Evolutionary conservation across 768 basidiomycete species (phyloP), one percentile per base, ranked within the genome.

Genomic region (Serendipita sp.): DNA sequence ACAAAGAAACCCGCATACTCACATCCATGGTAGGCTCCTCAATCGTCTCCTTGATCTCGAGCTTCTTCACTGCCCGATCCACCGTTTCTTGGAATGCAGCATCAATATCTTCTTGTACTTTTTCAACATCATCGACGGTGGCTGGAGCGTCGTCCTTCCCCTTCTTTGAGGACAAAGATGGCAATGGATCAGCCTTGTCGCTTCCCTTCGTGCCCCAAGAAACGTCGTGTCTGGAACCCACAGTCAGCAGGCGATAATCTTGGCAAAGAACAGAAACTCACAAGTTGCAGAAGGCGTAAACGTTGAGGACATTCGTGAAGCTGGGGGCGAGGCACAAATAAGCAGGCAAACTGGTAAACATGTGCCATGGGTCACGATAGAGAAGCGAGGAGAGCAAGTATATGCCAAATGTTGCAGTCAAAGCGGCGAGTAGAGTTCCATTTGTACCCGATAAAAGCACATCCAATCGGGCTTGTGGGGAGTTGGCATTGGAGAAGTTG

Each of bases 281-380:
- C 74, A 96, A 76, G 75, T 96, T 96, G 75, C 92, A 96, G 79
- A 97, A 97, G 0, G 94, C 93, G 72, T 97, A 97, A 43, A 94
- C 89, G 74, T 95, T 95, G 69, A 95, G 81, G 50, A 98, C 86
- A 72, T 96, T 97, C 40, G 87, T 93, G 76, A 95, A 95, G 69
- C 87, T 90, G 0, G 91, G 90, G 10, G 95, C 95, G 64, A 98
- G 74, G 70, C 85, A 85, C 60, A 95, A 76, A 72, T 94, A 95
- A 72, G 94, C 94, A 69, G 86, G 76, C 80, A 96, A 92, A 69
- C 90, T 92, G 29, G 90, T 89, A 74, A 94, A 85, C 85, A 98
- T 87, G 74, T 97, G 94, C 94, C 94, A 97, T 3, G 94, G 94
- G 74, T 97, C 94, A 66, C 90, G 85, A 69, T 90, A 94, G 70